phyloP scores from a whole-genome alignment of 768 basidiomycete species.

The Kwoniella dejecticola region DNA sequence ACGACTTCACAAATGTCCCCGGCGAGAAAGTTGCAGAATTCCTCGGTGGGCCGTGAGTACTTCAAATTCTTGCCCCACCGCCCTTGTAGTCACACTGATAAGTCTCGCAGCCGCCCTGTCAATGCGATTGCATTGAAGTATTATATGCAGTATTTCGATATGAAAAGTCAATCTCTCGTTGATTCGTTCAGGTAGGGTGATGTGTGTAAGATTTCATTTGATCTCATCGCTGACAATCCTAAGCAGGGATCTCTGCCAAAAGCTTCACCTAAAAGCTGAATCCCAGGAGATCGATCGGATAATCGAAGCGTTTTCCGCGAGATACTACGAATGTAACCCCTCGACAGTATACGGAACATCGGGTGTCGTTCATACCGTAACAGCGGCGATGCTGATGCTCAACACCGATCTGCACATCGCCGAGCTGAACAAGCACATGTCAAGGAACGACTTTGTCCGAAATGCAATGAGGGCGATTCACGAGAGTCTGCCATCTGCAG shows the following conservation, averaged over 20 bases:
- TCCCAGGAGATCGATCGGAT: constrained; percentile 98
- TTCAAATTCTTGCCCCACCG: background rate
- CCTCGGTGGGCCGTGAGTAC: constrained; percentile 84
- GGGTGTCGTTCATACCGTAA: constrained; percentile 93
- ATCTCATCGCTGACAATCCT: background rate
- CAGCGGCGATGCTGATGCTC: constrained; percentile 86
- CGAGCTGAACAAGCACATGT: constrained; percentile 85
- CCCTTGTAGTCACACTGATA: background rate
- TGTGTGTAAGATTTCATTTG: too few relatives aligned
- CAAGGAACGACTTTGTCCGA: constrained; percentile 82
- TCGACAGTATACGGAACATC: constrained; percentile 71
- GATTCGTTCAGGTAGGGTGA: constrained; percentile 75
- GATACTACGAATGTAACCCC: constrained; percentile 92
- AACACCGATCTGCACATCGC: constrained; percentile 98
- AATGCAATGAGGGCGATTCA: constrained; percentile 88
- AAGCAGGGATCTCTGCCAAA: constrained; percentile 77
- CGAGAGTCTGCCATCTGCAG: constrained; percentile 64
- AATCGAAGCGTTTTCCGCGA: constrained; percentile 81
- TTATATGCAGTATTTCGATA: constrained; percentile 90
- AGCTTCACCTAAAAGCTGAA: constrained; percentile 90
- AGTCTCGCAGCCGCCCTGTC: constrained; percentile 64
- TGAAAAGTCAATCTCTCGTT: constrained; percentile 76
- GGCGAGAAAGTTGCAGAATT: constrained; percentile 96
- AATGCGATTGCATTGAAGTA: constrained; percentile 73
- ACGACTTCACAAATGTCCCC: constrained; percentile 78